These are phyloP conservation scores for Boletus reticuloceps DNA, from an alignment of 768 basidiomycete species.

Conservation along the genomic window DNA sequence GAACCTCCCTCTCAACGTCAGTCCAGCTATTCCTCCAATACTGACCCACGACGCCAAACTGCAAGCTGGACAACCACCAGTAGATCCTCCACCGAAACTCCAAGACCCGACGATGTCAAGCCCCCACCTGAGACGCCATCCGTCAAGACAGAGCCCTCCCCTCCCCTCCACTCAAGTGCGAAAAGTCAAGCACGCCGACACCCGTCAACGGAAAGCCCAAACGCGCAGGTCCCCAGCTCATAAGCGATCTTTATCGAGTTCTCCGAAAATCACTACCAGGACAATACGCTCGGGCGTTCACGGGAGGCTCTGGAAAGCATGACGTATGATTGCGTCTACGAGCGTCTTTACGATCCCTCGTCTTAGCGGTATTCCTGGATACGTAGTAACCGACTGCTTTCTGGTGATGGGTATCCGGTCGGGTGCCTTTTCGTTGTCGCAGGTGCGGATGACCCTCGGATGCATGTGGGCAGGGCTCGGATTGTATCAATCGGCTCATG, in stretches of 20 bases:
- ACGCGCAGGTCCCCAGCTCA: conserved; percentile 58
- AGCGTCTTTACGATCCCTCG: no score
- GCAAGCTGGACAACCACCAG: conserved; percentile 1
- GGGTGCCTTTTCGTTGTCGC: no score
- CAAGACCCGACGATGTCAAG: conserved; percentile 27
- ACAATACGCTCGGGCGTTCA: conserved; percentile 68
- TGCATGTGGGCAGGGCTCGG: no score
- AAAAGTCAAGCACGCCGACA: conserved; percentile 37
- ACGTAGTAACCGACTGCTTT: no score
- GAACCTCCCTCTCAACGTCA: conserved; percentile 27
- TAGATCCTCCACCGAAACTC: conserved; percentile 11
- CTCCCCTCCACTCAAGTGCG: conserved; percentile 30
- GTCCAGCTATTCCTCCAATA: conserved; percentile 22
- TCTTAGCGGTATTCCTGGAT: no score
- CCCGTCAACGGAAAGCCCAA: conserved; percentile 34
- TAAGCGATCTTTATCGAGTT: conserved; percentile 74
- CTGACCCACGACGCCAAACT: conserved; percentile 11
- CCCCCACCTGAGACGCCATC: no score
- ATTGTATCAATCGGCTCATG: no score
- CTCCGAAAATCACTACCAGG: conserved; percentile 64
- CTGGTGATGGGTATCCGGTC: no score
- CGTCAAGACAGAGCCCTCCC: no score
- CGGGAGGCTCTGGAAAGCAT: conserved; percentile 89
- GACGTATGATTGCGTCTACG: no score
- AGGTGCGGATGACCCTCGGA: no score